Conservation (phyloP, 2,329 filamentous ascomycete species). For the Cladosporium sp. region DNA sequence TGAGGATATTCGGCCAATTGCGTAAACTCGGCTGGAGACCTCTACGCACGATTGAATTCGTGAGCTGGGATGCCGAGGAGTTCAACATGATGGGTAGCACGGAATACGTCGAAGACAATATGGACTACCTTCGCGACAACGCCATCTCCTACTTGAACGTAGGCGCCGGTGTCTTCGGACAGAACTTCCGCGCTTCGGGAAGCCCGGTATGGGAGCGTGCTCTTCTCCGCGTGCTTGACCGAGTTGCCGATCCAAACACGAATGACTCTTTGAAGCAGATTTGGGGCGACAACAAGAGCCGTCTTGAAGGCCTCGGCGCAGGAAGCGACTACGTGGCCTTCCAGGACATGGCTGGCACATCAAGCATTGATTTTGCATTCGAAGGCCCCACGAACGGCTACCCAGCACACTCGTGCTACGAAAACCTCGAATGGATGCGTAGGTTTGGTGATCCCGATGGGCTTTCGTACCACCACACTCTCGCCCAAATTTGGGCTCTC, state of each 20-base stretch:
- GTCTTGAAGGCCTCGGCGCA: constrained; percentile 66
- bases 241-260: constrained; percentile 65
- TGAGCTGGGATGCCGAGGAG: constrained; percentile 90
- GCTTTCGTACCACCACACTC: constrained; percentile 73
- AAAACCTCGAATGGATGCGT: constrained; percentile 83
- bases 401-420: constrained; percentile 80
- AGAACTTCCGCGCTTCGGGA: constrained; percentile 69
- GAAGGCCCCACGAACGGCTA: constrained; percentile 53
- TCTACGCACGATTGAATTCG: constrained; percentile 90
- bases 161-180: constrained; percentile 73
- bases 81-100: constrained; percentile 94
- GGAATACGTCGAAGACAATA: constrained; percentile 85
- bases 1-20: constrained; percentile 77
- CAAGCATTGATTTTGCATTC: constrained; percentile 82
- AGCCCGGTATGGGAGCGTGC: constrained; percentile 75
- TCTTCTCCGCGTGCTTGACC: constrained; percentile 67
- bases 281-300: constrained; percentile 63
- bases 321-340: constrained; percentile 85
- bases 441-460: constrained; percentile 65
- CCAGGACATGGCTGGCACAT: constrained; percentile 84
- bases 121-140: constrained; percentile 66
- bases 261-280: constrained; percentile 65
- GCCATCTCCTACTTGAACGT: constrained; percentile 89
- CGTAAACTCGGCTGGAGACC: constrained; percentile 78
- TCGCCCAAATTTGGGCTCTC: constrained; percentile 75